phyloP scores from a whole-genome alignment of 768 basidiomycete genomes.

The Psilocybe tampanensis region DNA sequence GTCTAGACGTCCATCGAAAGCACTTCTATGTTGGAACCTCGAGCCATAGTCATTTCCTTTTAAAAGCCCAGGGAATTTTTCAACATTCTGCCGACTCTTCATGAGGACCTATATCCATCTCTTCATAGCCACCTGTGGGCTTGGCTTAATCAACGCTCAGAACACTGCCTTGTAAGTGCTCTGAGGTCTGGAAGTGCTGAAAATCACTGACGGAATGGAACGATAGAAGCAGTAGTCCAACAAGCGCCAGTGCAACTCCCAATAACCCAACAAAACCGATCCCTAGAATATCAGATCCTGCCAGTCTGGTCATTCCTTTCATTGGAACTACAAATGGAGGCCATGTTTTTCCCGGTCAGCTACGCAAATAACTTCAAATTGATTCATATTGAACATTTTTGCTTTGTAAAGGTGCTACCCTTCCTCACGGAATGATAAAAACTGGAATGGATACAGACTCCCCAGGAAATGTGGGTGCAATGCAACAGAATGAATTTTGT shows the following conservation, averaged over 20 bases:
- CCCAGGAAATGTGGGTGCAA: slow-evolving; percentile 52
- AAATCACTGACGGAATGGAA: background rate
- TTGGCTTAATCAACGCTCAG: slow-evolving; percentile 9
- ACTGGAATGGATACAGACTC: slow-evolving; percentile 69
- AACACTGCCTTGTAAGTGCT: slow-evolving; percentile 9
- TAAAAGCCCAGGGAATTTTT: background rate
- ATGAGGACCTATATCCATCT: background rate
- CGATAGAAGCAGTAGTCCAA: slow-evolving; percentile 1
- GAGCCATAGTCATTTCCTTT: background rate
- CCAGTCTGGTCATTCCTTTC: slow-evolving; percentile 56
- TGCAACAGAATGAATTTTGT: background rate
- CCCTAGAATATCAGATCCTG: slow-evolving; percentile 37
- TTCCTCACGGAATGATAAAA: slow-evolving; percentile 75
- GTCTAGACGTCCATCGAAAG: no score
- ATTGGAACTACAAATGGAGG: slow-evolving; percentile 68
- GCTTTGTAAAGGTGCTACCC: slow-evolving; percentile 51
- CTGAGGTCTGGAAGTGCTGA: no score
- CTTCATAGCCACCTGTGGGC: background rate
- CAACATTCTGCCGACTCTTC: slow-evolving; percentile 6
- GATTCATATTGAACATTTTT: background rate
- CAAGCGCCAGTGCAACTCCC: background rate
- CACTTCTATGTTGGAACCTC: background rate
- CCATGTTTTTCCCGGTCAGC: slow-evolving; percentile 63
- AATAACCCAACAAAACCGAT: slow-evolving; percentile 9
- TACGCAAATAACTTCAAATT: background rate